Evolutionary conservation across 306 rosid genomes (phyloP), one percentile per base, ranked within the genome.

Genomic region (Fagus crenata): DNA sequence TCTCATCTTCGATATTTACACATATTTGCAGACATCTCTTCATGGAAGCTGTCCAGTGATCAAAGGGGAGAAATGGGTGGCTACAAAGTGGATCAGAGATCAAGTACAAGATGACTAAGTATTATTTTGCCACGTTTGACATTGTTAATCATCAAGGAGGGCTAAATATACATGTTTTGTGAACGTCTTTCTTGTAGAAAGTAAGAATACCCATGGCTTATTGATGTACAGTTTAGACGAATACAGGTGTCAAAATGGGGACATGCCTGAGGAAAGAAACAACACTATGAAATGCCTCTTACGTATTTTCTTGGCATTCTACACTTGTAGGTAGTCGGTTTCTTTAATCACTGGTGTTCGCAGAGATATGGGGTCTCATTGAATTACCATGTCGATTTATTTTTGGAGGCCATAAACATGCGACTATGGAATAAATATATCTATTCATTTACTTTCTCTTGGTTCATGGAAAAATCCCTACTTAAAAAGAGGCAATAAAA

Each of bases 1-100:
- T 61, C 54, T 39, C 18, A 54, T 75, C 69, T 67, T 17, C 15
- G 41, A 37, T 67, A 49, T 54, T 32, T 71, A 5, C 61, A 81
- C 75, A 73, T 76, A 13, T 67, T 5, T 85, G 87, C 89, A 86
- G 92, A 76, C 78, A 42, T 90, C 89, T 78, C 92, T 88, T 49
- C 91, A 88, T 80, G 89, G 91, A 78, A 90, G 96, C 80, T 90
- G 96, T 79, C 88, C 92, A 4, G 92, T 90, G 73, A 85, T 84
- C 72, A 72, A 82, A 73, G 96, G 92, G 49, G 87, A 88, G 84
- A 90, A 88, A 83, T 88, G 96, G 95, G 90, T 90, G 1, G 92
- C 90, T 51, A 88, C 92, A 51, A 90, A 88, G 75, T 90, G 92
- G 92, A 85, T 88, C 55, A 81, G 87, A 78, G 85, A 88, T 78